Percentiles rank a stretch among this genome's conserved stretches.
phyloP scores from a whole-genome alignment of 2,329 filamentous ascomycete species.

The Leptoxyphium fumago region DNA sequence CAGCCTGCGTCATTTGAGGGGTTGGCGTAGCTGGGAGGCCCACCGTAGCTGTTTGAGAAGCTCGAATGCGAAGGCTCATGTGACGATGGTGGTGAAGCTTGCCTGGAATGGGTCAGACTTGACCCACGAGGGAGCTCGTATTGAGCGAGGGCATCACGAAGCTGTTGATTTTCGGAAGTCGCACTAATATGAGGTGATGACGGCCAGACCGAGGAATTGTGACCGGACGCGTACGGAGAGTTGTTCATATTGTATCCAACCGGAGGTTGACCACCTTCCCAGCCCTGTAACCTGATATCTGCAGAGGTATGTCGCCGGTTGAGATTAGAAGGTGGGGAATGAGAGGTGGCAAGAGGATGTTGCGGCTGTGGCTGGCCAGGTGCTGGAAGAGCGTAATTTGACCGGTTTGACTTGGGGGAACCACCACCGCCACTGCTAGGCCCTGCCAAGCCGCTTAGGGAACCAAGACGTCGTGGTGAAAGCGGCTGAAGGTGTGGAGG shows the following conservation, averaged over 20 bases:
- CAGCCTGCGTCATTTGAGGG: slow-evolving; percentile 41
- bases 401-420: slow-evolving; percentile 59
- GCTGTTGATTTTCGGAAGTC: slow-evolving; percentile 42
- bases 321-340: slow-evolving; percentile 50
- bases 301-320: slow-evolving; percentile 83
- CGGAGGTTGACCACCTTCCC: slow-evolving; percentile 56
- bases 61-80: slow-evolving; percentile 20
- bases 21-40: slow-evolving; percentile 34
- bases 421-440: slow-evolving; percentile 38
- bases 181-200: slow-evolving; percentile 43
- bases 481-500: slow-evolving; percentile 59
- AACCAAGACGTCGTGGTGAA: slow-evolving; percentile 71
- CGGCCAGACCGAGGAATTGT: slow-evolving; percentile 49
- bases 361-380: slow-evolving; percentile 40
- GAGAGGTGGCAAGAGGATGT: slow-evolving; percentile 42
- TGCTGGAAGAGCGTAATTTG: slow-evolving; percentile 48
- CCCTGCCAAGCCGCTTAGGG: slow-evolving; percentile 45
- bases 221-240: slow-evolving; percentile 53
- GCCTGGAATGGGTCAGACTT: slow-evolving; percentile 30
- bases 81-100: slow-evolving; percentile 27
- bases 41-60: slow-evolving; percentile 34
- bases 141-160: slow-evolving; percentile 46
- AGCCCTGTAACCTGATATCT: slow-evolving; percentile 64
- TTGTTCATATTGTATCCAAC: slow-evolving; percentile 23
- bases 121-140: slow-evolving; percentile 49